Base-by-base conservation (phyloP, 441 rosid genomes). In the Adansonia grandidieri region DNA sequence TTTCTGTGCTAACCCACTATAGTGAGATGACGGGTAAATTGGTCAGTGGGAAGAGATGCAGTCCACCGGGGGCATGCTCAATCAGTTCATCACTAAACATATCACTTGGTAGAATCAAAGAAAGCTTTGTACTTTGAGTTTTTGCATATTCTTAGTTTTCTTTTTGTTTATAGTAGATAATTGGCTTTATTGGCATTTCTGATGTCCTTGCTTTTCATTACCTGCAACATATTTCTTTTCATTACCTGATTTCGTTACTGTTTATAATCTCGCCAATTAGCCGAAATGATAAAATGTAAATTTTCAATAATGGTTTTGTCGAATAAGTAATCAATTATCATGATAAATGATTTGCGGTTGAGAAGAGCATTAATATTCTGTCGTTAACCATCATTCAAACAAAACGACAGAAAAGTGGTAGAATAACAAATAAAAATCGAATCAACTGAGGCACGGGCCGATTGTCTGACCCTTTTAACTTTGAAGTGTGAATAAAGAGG, bases 101-200 rank as follows among this genome's bases (percentile, higher is more conserved):
- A 81, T 91, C 97, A 86, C 99, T 96, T 54, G 95, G 99, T 93
- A 96, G 99, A 96, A 93, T 96, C 97, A 96, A 89, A 89, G 98
- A 96, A 87, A 96, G 98, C 88, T 96, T 93, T 89, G 93, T 93
- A 91, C 86, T 96, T 97, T 96, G 98, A 96, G 99, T 89, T 88
- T 86, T 72, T 85, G 81, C 85, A 76, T 77, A 79, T 82, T 80
- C 83, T 83, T 54, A 32, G 62, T 75, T 76, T 73, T 73, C 48
- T 37, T 37, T 37, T 37, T 37, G 5, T 4, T 4, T 57, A 2
- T 17, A 28, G 24, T 62, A 71, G 72, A 79, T 50, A 71, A 80
- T 17, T 71, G 51, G 66, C 47, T 74, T 78, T 77, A 19, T 51
- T 8, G 58, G 81, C 79, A 76, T 77, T 75, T 68, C 78, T 86